Evolutionary conservation across 2,329 filamentous ascomycete genomes (phyloP), one percentile per base, ranked within the genome.

Genomic region (Dactylonectria estremocensis): DNA sequence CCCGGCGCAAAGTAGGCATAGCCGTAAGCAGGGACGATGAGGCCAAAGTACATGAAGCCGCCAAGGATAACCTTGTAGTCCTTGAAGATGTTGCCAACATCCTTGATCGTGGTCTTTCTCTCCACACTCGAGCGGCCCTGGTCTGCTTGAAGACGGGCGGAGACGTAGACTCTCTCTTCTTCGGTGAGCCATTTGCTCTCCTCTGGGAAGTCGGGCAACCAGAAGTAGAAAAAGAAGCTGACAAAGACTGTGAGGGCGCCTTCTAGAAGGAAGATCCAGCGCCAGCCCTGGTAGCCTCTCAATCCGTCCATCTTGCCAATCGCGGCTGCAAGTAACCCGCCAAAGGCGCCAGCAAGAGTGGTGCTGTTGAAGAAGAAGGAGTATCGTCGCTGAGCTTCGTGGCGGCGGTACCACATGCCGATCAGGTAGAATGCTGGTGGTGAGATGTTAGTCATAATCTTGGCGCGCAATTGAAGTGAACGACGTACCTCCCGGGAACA

Each of bases 341-440:
- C 95, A 75, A 97, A 98, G 0, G 94, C 93, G 35, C 93, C 93
- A 1, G 93, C 93, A 3, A 95, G 84, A 0, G 91, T 93, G 1
- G 93, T 95, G 31, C 88, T 93, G 76, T 89, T 91, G 85, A 98
- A 98, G 86, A 98, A 98, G 85, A 98, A 95, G 16, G 91, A 93
- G 82, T 95, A 98, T 33, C 96, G 91, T 76, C 94, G 94, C 81
- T 98, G 95, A 2, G 95, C 94, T 82, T 98, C 96, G 50, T 86
- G 86, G 67, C 95, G 90, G 67, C 91, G 91, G 76, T 98, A 99
- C 95, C 93, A 97, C 91, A 95, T 95, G 65, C 93, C 90, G 68
- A 95, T 90, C 8, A 95, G 83, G 76, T 95, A 93, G 77, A 92
- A 87, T 56, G 82, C 84, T 83, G 54, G 85, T 20, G 18, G 20